Base-by-base conservation (phyloP, 1,284 basidiomycete species). In the Ustilago lituana region DNA sequence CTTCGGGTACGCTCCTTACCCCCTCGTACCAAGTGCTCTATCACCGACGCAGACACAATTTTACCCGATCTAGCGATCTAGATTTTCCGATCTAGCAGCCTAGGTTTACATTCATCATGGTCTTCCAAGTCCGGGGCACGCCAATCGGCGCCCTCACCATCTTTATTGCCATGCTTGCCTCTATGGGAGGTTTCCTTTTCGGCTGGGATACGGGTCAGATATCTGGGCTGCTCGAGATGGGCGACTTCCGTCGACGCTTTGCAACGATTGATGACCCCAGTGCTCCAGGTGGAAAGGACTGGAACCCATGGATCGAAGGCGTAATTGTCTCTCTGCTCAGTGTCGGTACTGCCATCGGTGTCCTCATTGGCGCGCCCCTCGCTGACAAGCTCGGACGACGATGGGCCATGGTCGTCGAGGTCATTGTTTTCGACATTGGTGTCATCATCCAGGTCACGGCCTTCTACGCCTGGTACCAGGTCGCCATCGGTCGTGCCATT, bases 161-260 rank as follows among this genome's bases (percentile, higher is more conserved):
- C 78, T 85, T 87, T 83, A 84, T 91, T 57, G 89, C 89, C 59
- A 74, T 89, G 40, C 82, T 92, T 26, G 89, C 90, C 37, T 88
- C 87, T 50, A 90, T 91, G 87, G 90, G 90, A 62, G 90, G 90
- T 48, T 90, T 90, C 83, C 89, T 91, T 70, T 89, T 90, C 71
- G 88, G 88, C 61, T 71, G 68, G 64, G 56, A 41, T 53, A 90
- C 90, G 1, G 90, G 90, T 37, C 90, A 91, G 80, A 91, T 92
- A 64, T 88, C 87, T 29, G 89, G 90, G 77, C 88, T 92, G 62
- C 84, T 90, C 17, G 84, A 90, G 77, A 91, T 92, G 89, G 73
- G 85, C 2, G 89, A 91, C 82, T 91, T 91, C 81, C 83, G 86
- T 31, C 80, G 85, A 5, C 87, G 89, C 14, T 91, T 91, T 67